Percentiles rank a stretch among this genome's conserved stretches.
Conservation (phyloP, 2,329 filamentous ascomycete genomes). For the Fusarium chuoi region DNA sequence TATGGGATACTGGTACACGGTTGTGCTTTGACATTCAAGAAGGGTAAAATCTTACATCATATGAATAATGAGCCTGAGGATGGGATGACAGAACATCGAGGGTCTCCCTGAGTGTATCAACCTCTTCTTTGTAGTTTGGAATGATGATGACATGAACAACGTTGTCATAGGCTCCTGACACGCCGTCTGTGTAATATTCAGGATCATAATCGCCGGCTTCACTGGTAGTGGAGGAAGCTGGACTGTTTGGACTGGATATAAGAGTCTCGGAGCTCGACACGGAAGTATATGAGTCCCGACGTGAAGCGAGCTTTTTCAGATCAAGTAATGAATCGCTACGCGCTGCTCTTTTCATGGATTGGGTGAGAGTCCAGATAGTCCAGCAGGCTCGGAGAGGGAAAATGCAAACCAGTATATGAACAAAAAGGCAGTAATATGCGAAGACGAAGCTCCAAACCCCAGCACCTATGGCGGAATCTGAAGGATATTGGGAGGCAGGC, state of each 20-base stretch:
- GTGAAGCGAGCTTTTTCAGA: conserved; percentile 57
- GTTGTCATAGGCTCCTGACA: conserved; percentile 53
- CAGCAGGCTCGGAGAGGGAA: conserved; percentile 73
- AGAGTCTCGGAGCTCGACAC: conserved; percentile 67
- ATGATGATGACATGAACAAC: conserved; percentile 75
- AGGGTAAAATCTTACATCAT: conserved; percentile 69
- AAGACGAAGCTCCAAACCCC: conserved; percentile 65
- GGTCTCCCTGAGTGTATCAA: conserved; percentile 74
- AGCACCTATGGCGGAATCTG: conserved; percentile 51
- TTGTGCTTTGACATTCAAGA: not conserved
- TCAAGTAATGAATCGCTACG: conserved; percentile 59
- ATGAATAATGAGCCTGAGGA: conserved; percentile 68
- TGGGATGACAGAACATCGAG: conserved; percentile 76
- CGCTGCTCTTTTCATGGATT: conserved; percentile 58
- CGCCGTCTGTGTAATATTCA: conserved; percentile 58
- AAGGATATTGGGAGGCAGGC: conserved; percentile 47
- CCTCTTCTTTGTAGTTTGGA: conserved; percentile 79
- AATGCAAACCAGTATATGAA: conserved; percentile 71
- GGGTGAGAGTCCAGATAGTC: conserved; percentile 68
- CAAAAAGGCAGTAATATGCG: conserved; percentile 71
- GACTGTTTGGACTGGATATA: conserved; percentile 55
- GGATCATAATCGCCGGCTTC: conserved; percentile 63
- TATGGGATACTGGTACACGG: not conserved
- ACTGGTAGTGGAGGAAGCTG: conserved; percentile 60
- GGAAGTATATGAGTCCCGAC: conserved; percentile 64